These are phyloP conservation scores for Plasmodium adleri DNA, from an alignment of 169 alveolate species.

Conservation along the genomic window DNA sequence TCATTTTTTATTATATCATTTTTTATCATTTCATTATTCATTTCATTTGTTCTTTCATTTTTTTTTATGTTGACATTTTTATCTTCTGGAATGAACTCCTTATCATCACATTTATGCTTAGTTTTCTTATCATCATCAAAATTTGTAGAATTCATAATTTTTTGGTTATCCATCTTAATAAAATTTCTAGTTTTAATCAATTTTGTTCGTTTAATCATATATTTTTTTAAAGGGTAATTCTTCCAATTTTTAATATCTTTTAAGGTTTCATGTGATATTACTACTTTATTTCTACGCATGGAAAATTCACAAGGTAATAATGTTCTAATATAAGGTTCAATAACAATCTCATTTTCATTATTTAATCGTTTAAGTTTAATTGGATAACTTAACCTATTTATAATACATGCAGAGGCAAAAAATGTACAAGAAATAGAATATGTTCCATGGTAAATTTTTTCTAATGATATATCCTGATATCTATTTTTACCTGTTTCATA, in stretches of 20 bases:
- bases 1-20: constrained; percentile 1
- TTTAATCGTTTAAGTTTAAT: constrained; percentile 61
- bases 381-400: constrained; percentile 61
- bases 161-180: constrained; percentile 3
- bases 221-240: constrained; percentile 51
- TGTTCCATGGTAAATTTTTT: constrained; percentile 69
- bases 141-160: neutral
- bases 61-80: neutral
- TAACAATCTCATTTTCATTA: constrained; percentile 36
- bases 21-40: neutral
- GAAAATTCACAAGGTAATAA: constrained; percentile 69
- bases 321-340: constrained; percentile 61
- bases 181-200: constrained; percentile 28
- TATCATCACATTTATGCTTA: neutral
- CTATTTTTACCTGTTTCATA: constrained; percentile 72
- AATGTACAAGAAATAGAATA: constrained; percentile 63
- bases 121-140: neutral
- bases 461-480: constrained; percentile 67
- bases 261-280: constrained; percentile 62
- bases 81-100: neutral
- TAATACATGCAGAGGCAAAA: constrained; percentile 70
- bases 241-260: constrained; percentile 62
- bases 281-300: constrained; percentile 26
- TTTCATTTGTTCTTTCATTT: neutral
- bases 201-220: constrained; percentile 42